phyloP scores from a whole-genome alignment of 768 basidiomycete genomes.

The Pulveroboletus sp. region DNA sequence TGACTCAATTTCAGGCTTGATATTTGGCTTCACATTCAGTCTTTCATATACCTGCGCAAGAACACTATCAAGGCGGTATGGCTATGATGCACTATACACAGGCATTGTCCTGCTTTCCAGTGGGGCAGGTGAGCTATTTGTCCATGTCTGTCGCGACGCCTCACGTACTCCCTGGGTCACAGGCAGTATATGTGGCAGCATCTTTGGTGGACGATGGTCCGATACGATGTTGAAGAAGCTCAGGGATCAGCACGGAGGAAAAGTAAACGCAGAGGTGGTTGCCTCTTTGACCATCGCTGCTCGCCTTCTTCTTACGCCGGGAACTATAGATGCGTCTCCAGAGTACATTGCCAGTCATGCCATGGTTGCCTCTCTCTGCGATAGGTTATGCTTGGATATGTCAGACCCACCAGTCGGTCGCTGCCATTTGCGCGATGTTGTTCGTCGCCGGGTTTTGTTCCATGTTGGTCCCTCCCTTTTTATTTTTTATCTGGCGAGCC shows the following conservation, averaged over 20 bases:
- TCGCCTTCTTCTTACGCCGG: neutral
- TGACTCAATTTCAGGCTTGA: slow-evolving; percentile 42
- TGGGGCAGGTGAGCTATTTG: slow-evolving; percentile 51
- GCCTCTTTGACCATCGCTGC: neutral
- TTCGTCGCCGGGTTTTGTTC: slow-evolving; percentile 69
- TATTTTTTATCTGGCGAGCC: neutral
- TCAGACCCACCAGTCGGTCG: slow-evolving; percentile 56
- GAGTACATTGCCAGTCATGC: slow-evolving; percentile 55
- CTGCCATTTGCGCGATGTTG: slow-evolving; percentile 65
- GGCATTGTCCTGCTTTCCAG: slow-evolving; percentile 74
- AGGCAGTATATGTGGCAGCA: slow-evolving; percentile 49
- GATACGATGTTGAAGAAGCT: slow-evolving; percentile 42
- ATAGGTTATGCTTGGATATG: slow-evolving; percentile 75
- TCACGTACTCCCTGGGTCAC: neutral
- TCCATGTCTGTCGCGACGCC: neutral
- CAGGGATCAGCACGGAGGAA: slow-evolving; percentile 41
- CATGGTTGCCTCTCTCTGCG: slow-evolving; percentile 49
- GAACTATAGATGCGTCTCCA: slow-evolving; percentile 61
- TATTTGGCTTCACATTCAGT: slow-evolving; percentile 69
- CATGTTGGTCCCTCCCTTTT: slow-evolving; percentile 14
- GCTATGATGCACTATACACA: slow-evolving; percentile 63
- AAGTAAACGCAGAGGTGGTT: slow-evolving; percentile 58
- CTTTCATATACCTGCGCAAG: slow-evolving; percentile 72
- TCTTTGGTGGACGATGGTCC: slow-evolving; percentile 57
- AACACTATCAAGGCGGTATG: slow-evolving; percentile 59